phyloP scores from a whole-genome alignment of 2,329 filamentous ascomycete genomes.

The Hyphodiscus sp. region DNA sequence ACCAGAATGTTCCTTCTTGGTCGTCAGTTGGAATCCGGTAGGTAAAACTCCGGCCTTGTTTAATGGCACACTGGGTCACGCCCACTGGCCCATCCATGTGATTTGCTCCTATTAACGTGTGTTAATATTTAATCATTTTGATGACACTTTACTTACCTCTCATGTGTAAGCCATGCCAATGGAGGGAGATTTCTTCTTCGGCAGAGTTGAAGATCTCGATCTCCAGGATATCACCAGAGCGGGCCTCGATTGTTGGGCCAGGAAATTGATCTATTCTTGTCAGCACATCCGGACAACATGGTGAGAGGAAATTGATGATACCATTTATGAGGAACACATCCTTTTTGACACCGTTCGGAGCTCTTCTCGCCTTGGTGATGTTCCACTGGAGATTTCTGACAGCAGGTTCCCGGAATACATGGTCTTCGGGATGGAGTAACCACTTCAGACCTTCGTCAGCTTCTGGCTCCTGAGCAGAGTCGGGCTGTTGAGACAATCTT shows the following conservation, averaged over 20 bases:
- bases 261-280: neutral
- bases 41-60: constrained; percentile 25
- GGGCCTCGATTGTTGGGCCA: neutral
- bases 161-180: constrained; percentile 43
- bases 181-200: constrained; percentile 36
- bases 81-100: constrained; percentile 53
- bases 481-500: too few species aligned
- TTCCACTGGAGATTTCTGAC: constrained; percentile 34
- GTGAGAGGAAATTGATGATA: neutral
- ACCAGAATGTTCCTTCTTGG: constrained; percentile 42
- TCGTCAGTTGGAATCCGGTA: constrained; percentile 32
- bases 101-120: constrained; percentile 36
- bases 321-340: constrained; percentile 43
- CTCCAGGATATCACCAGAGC: constrained; percentile 25
- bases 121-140: neutral
- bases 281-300: neutral
- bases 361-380: constrained; percentile 31
- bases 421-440: constrained; percentile 36
- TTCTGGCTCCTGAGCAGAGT: too few species aligned
- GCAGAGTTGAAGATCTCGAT: constrained; percentile 38
- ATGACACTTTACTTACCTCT: constrained; percentile 22
- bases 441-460: neutral
- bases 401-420: constrained; percentile 31
- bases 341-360: constrained; percentile 44
- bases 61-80: constrained; percentile 34